Evolutionary conservation across 164 flowering plant genomes (phyloP), one percentile per base, ranked within the genome.

Genomic region (Sextonia rubra): DNA sequence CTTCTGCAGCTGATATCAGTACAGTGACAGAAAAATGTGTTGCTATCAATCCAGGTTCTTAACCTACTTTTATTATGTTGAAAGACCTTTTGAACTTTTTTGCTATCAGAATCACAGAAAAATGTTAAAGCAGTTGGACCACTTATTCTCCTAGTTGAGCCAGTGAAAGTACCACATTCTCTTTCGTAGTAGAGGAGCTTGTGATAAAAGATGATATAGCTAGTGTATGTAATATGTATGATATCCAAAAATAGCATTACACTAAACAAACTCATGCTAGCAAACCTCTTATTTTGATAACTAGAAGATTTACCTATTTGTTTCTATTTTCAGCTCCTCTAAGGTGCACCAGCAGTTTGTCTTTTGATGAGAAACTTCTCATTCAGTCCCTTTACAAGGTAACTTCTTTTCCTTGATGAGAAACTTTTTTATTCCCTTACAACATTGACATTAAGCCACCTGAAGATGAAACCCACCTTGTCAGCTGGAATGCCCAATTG

Each of bases 301-400:
- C 22, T 15, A 26, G 17, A 29, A 64, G 44, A 18, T 64, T 64
- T 18, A 17, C 32, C 27, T 27, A 26, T 64, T 26, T 75, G 55
- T 22, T 72, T 69, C 25, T 76, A 12, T 17, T 73, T 82, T 48
- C 77, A 91, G 95, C 84, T 80, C 85, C 86, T 66, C 83, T 86
- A 60, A 91, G 78, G 83, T 84, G 92, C 70, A 84, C 89, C 18
- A 85, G 85, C 83, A 86, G 94, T 80, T 93, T 90, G 98, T 73
- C 90, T 60, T 91, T 95, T 80, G 97, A 93, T 71, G 98, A 95
- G 72, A 93, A 87, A 75, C 88, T 90, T 79, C 79, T 95, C 64
- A 78, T 95, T 56, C 97, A 91, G 72, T 78, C 99, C 62, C 87
- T 95, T 56, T 91, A 95, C 83, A 93, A 81, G 96, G 99, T 71